Evolutionary conservation across 768 basidiomycete species (phyloP).

Genomic region (Russula virescens): DNA sequence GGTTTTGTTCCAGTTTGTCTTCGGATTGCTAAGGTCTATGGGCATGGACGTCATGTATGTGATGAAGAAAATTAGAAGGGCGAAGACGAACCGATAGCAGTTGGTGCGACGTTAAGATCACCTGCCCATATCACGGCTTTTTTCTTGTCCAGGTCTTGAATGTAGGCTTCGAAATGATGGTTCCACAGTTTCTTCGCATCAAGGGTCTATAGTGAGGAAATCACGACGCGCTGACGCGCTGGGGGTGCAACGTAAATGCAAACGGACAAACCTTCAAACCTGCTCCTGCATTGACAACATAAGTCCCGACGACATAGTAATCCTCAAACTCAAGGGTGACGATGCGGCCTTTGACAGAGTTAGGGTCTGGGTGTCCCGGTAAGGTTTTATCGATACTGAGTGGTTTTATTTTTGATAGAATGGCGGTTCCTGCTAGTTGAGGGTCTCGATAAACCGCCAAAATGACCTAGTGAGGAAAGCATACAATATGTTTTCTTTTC

Average conservation of each 20-base stretch:
- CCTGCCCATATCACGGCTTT: constrained; percentile 89
- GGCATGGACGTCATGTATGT: not conserved
- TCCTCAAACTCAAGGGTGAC: constrained; percentile 74
- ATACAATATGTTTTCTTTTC: constrained; percentile 74
- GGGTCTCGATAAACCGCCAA: not conserved
- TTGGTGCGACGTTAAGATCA: constrained; percentile 83
- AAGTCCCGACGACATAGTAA: constrained; percentile 69
- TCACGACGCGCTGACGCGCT: too few relatives aligned
- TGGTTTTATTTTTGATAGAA: constrained; percentile 74
- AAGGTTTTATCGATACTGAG: constrained; percentile 57
- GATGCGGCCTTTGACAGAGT: constrained; percentile 65
- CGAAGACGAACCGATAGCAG: constrained; percentile 47
- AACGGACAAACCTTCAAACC: constrained; percentile 47
- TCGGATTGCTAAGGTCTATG: constrained; percentile 62
- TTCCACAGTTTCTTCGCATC: constrained; percentile 78
- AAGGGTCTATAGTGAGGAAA: constrained; percentile 48
- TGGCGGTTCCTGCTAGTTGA: constrained; percentile 65
- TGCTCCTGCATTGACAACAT: constrained; percentile 78
- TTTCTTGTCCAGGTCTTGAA: constrained; percentile 63
- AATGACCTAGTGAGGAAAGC: constrained; percentile 22
- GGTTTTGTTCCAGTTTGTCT: constrained; percentile 82
- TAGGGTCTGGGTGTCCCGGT: constrained; percentile 68
- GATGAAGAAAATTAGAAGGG: not conserved
- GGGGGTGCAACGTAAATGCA: not conserved
- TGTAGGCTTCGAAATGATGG: constrained; percentile 63